Evolutionary conservation across 805 yeast species (phyloP), one percentile per base, ranked within the genome.

Genomic region (Sugiyamaella mastotermitis): DNA sequence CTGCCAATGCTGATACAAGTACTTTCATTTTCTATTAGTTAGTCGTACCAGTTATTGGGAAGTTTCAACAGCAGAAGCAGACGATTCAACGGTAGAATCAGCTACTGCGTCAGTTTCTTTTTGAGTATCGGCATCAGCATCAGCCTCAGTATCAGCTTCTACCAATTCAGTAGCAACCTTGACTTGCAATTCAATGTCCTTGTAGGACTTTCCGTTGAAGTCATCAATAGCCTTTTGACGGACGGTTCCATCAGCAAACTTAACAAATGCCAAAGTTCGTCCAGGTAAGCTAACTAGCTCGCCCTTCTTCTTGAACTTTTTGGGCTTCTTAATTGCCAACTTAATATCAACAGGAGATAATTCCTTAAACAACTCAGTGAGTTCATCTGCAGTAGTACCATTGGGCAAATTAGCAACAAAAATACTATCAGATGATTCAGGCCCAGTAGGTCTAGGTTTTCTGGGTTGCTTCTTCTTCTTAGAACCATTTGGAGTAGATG

Each of bases 391-490:
- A 29, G 70, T 69, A 18, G 70, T 72, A 40, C 64, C 66, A 48
- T 68, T 69, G 47, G 75, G 78, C 50, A 80, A 63, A 51, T 77
- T 78, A 33, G 78, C 71, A 43, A 80, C 68, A 57, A 77, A 80
- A 23, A 79, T 66, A 2, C 86, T 78, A 38, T 69, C 73, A 30
- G 60, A 60, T 2, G 85, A 76, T 13, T 58, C 61, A 35, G 69
- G 57, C 20, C 63, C 48, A 80, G 72, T 19, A 95, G 95, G 20
- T 32, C 43, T 24, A 22, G 37, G 22, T 21, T 21, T 26, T 32
- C 31, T 62, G 92, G 77, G 66, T 74, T 7, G 18, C 8, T 87
- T 58, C 83, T 86, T 64, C 85, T 84, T 96, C n/a, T n/a, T n/a
- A n/a, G n/a, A n/a, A n/a, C n/a, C n/a, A n/a, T n/a, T n/a, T n/a